Evolutionary conservation across 345 rosid genomes (phyloP).

Genomic region (Populus alba): DNA sequence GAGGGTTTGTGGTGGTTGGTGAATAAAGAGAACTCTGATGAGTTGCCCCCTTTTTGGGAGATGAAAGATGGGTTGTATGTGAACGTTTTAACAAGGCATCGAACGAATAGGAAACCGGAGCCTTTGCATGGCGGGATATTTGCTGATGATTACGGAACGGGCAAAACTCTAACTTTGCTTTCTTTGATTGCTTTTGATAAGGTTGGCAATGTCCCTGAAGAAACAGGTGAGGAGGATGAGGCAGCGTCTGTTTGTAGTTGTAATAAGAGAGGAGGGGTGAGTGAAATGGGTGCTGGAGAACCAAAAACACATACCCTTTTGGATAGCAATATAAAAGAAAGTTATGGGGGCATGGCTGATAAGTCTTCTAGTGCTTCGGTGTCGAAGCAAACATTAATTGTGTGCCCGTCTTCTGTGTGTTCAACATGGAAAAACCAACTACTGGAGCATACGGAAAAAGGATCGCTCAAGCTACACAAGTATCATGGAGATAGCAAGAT

Average conservation of each 20-base stretch:
- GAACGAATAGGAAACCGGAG: slow-evolving; percentile 51
- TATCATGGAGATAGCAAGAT: slow-evolving; percentile 68
- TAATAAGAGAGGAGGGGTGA: slow-evolving; percentile 51
- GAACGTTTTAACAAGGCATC: slow-evolving; percentile 68
- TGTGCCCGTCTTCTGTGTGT: slow-evolving; percentile 82
- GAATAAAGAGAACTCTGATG: slow-evolving; percentile 59
- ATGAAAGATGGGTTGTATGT: slow-evolving; percentile 57
- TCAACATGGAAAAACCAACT: slow-evolving; percentile 79
- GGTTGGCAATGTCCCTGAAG: slow-evolving; percentile 26
- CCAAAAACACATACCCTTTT: slow-evolving; percentile 26
- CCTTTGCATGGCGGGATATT: slow-evolving; percentile 79
- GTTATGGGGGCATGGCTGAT: slow-evolving; percentile 8
- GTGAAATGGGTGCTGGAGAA: slow-evolving; percentile 31
- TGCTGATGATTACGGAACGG: slow-evolving; percentile 96
- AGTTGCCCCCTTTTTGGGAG: slow-evolving; percentile 91
- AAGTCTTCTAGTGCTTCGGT: neutral
- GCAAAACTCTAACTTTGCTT: slow-evolving; percentile 84
- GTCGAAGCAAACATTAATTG: slow-evolving; percentile 58
- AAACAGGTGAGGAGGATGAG: slow-evolving; percentile 18
- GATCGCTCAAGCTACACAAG: slow-evolving; percentile 64
- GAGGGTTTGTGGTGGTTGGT: slow-evolving; percentile 86
- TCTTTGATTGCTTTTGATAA: slow-evolving; percentile 81
- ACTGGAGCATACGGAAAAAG: slow-evolving; percentile 66
- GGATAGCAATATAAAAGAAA: slow-evolving; percentile 18
- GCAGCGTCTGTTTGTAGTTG: slow-evolving; percentile 9